Percentiles rank a stretch among this genome's conserved stretches.
These are phyloP conservation scores for Annulohypoxylon maeteangense DNA, from an alignment of 495 filamentous ascomycete genomes.

Conservation along the genomic window DNA sequence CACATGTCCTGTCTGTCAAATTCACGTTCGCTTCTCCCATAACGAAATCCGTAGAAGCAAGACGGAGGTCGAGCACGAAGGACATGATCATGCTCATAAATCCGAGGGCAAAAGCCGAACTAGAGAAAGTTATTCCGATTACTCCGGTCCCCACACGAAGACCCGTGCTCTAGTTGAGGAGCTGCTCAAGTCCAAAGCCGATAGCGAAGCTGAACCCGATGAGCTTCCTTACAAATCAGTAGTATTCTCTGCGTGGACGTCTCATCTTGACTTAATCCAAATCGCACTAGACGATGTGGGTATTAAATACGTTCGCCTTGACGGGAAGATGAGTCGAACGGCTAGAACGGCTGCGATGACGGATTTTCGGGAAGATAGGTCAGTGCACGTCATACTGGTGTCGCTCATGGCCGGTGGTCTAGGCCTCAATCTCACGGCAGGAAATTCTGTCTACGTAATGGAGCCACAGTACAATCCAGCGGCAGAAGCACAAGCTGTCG, in stretches of 20 bases:
- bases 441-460: slow-evolving; percentile 92
- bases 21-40: slow-evolving; percentile 65
- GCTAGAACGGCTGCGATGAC: slow-evolving; percentile 78
- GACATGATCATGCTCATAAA: slow-evolving; percentile 53
- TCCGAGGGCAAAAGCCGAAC: slow-evolving; percentile 66
- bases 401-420: slow-evolving; percentile 93
- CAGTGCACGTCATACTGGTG: slow-evolving; percentile 82
- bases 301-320: slow-evolving; percentile 80
- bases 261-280: slow-evolving; percentile 92
- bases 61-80: slow-evolving; percentile 68
- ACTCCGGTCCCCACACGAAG: slow-evolving; percentile 90
- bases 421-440: slow-evolving; percentile 89
- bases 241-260: slow-evolving; percentile 93
- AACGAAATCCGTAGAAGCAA: slow-evolving; percentile 74
- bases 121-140: slow-evolving; percentile 77
- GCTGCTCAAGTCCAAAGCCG: slow-evolving; percentile 66
- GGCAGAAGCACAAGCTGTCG: slow-evolving; percentile 91
- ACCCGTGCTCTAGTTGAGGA: slow-evolving; percentile 79
- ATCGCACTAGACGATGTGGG: slow-evolving; percentile 76
- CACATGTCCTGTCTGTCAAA: slow-evolving; percentile 72
- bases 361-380: slow-evolving; percentile 75
- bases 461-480: slow-evolving; percentile 98
- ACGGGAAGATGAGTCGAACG: slow-evolving; percentile 83
- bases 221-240: slow-evolving; percentile 85
- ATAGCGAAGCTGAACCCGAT: slow-evolving; percentile 66